Conservation (phyloP, 176 grass and related monocot genomes). For the Juncus inflexus region DNA sequence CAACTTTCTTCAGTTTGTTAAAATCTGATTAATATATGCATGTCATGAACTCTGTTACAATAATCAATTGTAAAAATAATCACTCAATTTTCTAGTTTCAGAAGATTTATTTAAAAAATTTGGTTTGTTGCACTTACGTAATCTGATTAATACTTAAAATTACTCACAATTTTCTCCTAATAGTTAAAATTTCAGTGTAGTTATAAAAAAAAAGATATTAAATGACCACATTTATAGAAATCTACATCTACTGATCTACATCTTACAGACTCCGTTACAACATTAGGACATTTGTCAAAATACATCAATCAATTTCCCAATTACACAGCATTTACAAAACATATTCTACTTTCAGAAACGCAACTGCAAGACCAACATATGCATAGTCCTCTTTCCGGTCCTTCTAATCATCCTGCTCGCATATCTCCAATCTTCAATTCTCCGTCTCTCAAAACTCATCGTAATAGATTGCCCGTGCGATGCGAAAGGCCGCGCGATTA, state of each 20-base stretch:
- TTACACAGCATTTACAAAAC: background rate
- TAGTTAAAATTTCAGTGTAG: too few species aligned
- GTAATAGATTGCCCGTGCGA: constrained; percentile 36
- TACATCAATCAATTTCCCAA: background rate
- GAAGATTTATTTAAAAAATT: too few species aligned
- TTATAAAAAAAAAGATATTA: too few species aligned
- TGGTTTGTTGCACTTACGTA: too few species aligned
- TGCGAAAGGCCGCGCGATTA: constrained; percentile 32
- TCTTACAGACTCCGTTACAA: too few species aligned
- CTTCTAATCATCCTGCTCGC: constrained; percentile 31
- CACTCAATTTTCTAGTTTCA: background rate
- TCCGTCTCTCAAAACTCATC: background rate
- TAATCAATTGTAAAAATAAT: background rate
- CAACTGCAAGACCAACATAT: constrained; percentile 51
- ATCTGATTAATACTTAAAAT: too few species aligned
- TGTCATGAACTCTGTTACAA: too few species aligned
- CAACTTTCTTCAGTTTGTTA: background rate
- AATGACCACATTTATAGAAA: too few species aligned
- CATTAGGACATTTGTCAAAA: background rate
- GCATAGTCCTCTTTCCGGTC: constrained; percentile 48
- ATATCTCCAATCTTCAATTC: constrained; percentile 34
- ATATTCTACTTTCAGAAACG: constrained; percentile 30
- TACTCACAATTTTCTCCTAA: too few species aligned
- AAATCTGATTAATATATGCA: too few species aligned
- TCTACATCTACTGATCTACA: too few species aligned